These are phyloP conservation scores for Pisolithus marmoratus DNA, from an alignment of 768 basidiomycete genomes.

Conservation along the genomic window DNA sequence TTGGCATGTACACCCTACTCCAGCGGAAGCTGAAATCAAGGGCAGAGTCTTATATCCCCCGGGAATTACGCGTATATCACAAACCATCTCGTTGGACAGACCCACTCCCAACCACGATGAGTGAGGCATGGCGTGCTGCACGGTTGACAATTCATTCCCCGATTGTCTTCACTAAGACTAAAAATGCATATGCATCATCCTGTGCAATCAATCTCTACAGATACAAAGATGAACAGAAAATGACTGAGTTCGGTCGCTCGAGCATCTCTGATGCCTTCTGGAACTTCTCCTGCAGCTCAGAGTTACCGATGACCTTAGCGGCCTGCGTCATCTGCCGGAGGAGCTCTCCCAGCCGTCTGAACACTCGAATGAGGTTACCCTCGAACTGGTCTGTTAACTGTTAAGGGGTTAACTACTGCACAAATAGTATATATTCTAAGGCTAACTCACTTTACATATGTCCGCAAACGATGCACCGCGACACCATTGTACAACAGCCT, in stretches of 20 bases:
- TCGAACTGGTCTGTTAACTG: constrained; percentile 96
- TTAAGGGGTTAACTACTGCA: constrained; percentile 1
- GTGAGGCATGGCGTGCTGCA: no score
- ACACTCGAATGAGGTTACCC: constrained; percentile 93
- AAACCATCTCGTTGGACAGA: no score
- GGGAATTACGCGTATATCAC: no score
- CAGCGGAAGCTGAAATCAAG: no score
- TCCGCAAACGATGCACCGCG: constrained; percentile 95
- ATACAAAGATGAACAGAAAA: constrained; percentile 84
- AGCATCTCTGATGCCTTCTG: constrained; percentile 89
- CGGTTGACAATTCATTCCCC: no score
- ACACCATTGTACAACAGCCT: constrained; percentile 96
- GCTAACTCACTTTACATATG: constrained; percentile 77
- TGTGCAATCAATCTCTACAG: constrained; percentile 38
- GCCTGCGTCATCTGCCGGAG: constrained; percentile 94
- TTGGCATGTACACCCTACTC: no score
- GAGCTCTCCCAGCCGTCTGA: constrained; percentile 89
- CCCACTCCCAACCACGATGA: no score
- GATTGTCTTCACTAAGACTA: background rate
- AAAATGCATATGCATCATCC: background rate
- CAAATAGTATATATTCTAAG: background rate
- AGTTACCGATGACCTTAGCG: constrained; percentile 94
- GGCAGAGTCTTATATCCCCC: no score
- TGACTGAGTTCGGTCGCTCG: constrained; percentile 89
- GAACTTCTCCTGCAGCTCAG: constrained; percentile 90